These are phyloP conservation scores for Discostella pseudostelligera DNA, from an alignment of 108 stramenopile genomes.

Conservation along the genomic window DNA sequence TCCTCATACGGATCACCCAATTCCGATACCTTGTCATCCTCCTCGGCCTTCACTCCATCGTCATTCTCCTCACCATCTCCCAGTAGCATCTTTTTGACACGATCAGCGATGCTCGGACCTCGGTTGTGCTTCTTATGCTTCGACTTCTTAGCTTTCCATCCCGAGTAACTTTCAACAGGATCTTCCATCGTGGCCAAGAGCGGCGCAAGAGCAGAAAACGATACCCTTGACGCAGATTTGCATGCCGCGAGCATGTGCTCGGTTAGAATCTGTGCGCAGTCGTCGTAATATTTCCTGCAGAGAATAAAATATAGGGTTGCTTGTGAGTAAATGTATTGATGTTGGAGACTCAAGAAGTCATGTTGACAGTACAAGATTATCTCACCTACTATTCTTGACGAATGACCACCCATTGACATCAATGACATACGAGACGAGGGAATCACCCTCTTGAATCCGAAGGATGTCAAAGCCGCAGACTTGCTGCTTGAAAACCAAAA, in stretches of 20 bases:
- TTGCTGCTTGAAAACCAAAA: constrained; percentile 90
- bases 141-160: constrained; percentile 21
- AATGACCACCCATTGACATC: constrained; percentile 99
- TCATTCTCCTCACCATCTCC: constrained; percentile 31
- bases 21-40: constrained; percentile 40
- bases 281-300: constrained; percentile 93
- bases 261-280: constrained; percentile 88
- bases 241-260: constrained; percentile 88
- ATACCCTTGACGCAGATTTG: constrained; percentile 64
- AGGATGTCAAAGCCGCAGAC: constrained; percentile 99
- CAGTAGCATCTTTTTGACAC: constrained; percentile 38
- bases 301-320: not conserved
- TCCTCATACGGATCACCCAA: constrained; percentile 11
- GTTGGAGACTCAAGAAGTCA: not conserved
- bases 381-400: constrained; percentile 89
- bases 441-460: constrained; percentile 63
- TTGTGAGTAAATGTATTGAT: not conserved
- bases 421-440: constrained; percentile 90
- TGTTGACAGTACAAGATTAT: not conserved
- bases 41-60: constrained; percentile 24
- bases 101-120: constrained; percentile 41
- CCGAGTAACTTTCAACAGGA: constrained; percentile 17
- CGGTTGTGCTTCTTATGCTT: constrained; percentile 21
- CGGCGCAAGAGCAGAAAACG: constrained; percentile 81
- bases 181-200: constrained; percentile 59